Percentiles rank a stretch among this genome's conserved stretches.
phyloP scores from a whole-genome alignment of 1,284 basidiomycete species.

The Austropuccinia psidii region DNA sequence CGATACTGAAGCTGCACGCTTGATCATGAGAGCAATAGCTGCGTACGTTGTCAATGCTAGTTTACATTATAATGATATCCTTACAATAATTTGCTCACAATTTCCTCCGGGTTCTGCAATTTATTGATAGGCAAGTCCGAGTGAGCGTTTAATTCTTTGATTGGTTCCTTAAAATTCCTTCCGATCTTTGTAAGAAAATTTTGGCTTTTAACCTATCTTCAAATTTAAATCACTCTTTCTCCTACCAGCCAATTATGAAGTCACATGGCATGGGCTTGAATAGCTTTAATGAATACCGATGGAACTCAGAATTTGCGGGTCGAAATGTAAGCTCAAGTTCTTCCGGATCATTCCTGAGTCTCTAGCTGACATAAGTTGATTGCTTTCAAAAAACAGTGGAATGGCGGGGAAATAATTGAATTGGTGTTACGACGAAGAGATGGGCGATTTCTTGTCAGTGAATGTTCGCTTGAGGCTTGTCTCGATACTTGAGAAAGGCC shows the following conservation, averaged over 20 bases:
- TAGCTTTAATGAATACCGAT: slow-evolving; percentile 20
- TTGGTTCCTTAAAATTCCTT: too few species aligned
- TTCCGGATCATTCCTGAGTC: too few species aligned
- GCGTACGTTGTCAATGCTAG: not conserved
- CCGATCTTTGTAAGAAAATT: too few species aligned
- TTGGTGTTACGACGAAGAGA: slow-evolving; percentile 48
- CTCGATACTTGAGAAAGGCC: slow-evolving; percentile 13
- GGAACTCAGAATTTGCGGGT: slow-evolving; percentile 29
- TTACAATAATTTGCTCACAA: not conserved
- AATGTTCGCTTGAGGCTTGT: slow-evolving; percentile 47
- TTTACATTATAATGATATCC: not conserved
- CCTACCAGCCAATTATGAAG: slow-evolving; percentile 20
- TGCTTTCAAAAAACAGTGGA: slow-evolving; percentile 44
- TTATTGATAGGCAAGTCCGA: slow-evolving; percentile 14
- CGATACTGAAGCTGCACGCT: slow-evolving; percentile 3
- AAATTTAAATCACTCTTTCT: not conserved
- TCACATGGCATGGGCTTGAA: slow-evolving; percentile 29
- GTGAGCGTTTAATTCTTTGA: not conserved
- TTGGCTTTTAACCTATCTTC: not conserved
- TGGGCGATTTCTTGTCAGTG: slow-evolving; percentile 56
- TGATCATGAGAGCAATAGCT: slow-evolving; percentile 21
- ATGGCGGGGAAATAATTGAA: slow-evolving; percentile 50
- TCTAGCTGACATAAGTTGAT: too few species aligned
- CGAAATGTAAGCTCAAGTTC: slow-evolving; percentile 5
- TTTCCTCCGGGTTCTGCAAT: too few species aligned